These are phyloP conservation scores for Chaetomium tenue DNA, from an alignment of 495 filamentous ascomycete species.

Conservation along the genomic window DNA sequence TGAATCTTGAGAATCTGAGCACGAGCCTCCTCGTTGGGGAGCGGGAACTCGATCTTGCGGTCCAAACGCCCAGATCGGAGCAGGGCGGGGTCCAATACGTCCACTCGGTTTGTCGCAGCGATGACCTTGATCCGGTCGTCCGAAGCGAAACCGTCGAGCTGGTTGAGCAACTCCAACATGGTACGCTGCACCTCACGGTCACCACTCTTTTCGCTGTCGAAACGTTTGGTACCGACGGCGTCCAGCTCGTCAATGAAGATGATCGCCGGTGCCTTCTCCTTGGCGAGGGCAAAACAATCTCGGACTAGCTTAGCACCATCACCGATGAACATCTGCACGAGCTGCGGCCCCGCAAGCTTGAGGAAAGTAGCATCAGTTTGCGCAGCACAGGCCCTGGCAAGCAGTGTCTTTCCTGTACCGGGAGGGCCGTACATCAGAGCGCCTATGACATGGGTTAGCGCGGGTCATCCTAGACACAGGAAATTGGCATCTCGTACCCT, in stretches of 20 bases:
- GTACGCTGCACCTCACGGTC: constrained; percentile 98
- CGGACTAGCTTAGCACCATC: constrained; percentile 97
- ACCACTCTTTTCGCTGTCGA: constrained; percentile 97
- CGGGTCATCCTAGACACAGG: neutral
- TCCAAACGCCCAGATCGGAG: constrained; percentile 93
- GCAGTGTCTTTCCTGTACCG: constrained; percentile 94
- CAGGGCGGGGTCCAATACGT: constrained; percentile 93
- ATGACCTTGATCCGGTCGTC: constrained; percentile 99
- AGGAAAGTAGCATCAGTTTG: constrained; percentile 99
- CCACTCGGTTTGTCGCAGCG: constrained; percentile 95
- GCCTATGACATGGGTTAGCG: constrained; percentile 50
- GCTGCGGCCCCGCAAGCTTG: constrained; percentile 94
- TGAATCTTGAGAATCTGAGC: constrained; percentile 98
- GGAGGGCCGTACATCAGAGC: constrained; percentile 98
- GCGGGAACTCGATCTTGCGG: constrained; percentile 98
- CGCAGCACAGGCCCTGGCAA: constrained; percentile 94
- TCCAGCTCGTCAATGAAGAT: constrained; percentile 99
- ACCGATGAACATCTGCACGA: constrained; percentile 99
- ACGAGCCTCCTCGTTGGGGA: constrained; percentile 97
- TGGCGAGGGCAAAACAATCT: constrained; percentile 94
- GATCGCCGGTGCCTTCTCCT: constrained; percentile 97
- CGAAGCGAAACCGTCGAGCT: constrained; percentile 97
- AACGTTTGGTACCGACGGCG: constrained; percentile 96
- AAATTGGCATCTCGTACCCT: constrained; percentile 60
- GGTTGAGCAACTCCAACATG: constrained; percentile 98